Base-by-base conservation (phyloP, 2,329 filamentous ascomycete genomes). In the Meredithiella fracta region DNA sequence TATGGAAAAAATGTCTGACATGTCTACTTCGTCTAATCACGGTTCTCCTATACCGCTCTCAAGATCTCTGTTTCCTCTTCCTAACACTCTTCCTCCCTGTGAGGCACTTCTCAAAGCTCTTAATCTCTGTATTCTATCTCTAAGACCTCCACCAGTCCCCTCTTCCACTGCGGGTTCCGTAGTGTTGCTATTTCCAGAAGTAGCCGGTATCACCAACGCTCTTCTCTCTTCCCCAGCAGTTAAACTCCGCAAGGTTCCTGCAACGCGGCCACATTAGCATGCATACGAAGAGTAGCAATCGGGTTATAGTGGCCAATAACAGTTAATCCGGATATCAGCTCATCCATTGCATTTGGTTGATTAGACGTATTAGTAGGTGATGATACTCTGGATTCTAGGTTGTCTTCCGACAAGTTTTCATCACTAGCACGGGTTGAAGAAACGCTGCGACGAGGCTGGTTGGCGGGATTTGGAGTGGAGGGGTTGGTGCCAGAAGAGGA, bases 311-410 rank as follows among this genome's bases (percentile, higher is more conserved):
- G 74, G 56, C 71, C 71, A 37, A 80, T 64, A 3, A 78, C 63
- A 15, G 71, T 77, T 62, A 77, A 77, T 7, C 78, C 78, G 8
- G 77, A 79, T 54, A 67, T 69, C 63, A 80, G 66, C 2, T 74
- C 66, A 59, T 79, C 57, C 20, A 55, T 14, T 23, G 23, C 38
- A 40, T 53, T 31, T 7, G 51, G 55, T 14, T 57, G 55, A 9
- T 20, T 17, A 17, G 55, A 37, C 7, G 51, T 34, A 1, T 51
- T 52, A 14, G 37, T 9, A 9, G 25, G 40, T n/a, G 44, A 23
- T 23, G 22, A 23, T 9, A 38, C 34, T 34, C 50, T 17, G 8
- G 49, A 26, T n/a, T 51, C 38, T 17, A 20, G 17, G n/a, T 37
- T 42, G 6, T 58, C 52, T 29, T 54, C 56, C 11, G 52, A 49